Conservation (phyloP, 129 eudicot genomes). For the Glebionis coronaria region DNA sequence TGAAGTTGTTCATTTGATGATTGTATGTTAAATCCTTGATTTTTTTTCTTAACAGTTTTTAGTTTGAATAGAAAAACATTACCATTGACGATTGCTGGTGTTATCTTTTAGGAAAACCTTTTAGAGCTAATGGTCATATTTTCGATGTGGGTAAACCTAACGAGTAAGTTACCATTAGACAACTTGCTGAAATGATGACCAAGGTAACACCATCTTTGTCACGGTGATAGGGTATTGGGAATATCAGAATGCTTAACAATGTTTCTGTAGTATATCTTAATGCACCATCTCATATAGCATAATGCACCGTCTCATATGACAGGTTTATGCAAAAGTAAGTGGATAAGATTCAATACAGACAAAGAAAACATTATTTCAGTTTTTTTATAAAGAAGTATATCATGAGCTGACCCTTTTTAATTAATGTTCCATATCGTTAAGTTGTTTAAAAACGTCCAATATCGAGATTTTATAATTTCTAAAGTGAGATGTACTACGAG, state of each 20-base stretch:
- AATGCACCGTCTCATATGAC: conserved; percentile 13
- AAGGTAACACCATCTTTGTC: conserved; percentile 50
- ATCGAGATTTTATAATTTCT: no score
- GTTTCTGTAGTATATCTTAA: background rate
- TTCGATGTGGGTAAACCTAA: conserved; percentile 95
- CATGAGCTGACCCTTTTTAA: no score
- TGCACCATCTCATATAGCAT: background rate
- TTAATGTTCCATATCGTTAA: no score
- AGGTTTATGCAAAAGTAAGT: conserved; percentile 88
- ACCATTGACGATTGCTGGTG: background rate
- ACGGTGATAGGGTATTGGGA: background rate
- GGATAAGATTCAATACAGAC: conserved; percentile 70
- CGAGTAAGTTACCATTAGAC: conserved; percentile 96
- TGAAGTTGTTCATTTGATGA: no score
- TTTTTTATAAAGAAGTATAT: no score
- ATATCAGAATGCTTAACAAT: background rate
- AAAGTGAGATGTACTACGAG: no score
- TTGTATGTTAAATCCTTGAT: no score
- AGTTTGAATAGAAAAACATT: no score
- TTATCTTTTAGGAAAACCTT: conserved; percentile 74
- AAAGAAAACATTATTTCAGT: no score
- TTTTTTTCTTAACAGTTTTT: no score
- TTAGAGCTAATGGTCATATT: conserved; percentile 90
- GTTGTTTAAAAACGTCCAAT: no score
- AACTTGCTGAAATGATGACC: conserved; percentile 99